phyloP scores from a whole-genome alignment of 148 eudicot species.

The Persicaria maculosa region DNA sequence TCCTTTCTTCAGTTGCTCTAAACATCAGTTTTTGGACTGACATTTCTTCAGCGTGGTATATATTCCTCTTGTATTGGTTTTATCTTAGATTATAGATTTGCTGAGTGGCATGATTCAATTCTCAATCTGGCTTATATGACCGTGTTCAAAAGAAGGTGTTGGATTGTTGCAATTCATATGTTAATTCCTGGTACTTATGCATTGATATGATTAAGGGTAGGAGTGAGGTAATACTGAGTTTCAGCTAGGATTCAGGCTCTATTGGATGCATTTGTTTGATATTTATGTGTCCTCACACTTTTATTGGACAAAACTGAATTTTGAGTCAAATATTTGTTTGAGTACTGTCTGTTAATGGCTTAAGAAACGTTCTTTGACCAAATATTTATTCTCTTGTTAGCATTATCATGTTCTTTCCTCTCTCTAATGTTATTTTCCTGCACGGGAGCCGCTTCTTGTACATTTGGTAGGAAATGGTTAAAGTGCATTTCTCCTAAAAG shows the following conservation, averaged over 20 bases:
- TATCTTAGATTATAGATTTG: background rate
- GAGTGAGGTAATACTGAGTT: background rate
- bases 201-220: background rate
- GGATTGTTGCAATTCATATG: background rate
- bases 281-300: background rate
- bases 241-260: background rate
- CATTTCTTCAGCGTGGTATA: slow-evolving; percentile 86
- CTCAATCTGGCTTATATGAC: background rate
- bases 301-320: background rate
- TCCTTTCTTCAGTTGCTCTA: slow-evolving; percentile 62
- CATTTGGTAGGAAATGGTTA: background rate
- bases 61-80: background rate
- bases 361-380: background rate
- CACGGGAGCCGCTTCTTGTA: background rate
- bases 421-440: background rate
- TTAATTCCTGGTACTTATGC: background rate
- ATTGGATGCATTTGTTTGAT: background rate
- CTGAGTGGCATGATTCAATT: background rate
- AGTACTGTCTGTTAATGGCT: no score
- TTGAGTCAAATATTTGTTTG: background rate
- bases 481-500: background rate
- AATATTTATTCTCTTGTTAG: background rate
- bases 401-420: background rate
- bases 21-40: slow-evolving; percentile 50
- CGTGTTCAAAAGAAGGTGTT: background rate